Conservation (phyloP, 768 basidiomycete species). For the Suillus discolor region DNA sequence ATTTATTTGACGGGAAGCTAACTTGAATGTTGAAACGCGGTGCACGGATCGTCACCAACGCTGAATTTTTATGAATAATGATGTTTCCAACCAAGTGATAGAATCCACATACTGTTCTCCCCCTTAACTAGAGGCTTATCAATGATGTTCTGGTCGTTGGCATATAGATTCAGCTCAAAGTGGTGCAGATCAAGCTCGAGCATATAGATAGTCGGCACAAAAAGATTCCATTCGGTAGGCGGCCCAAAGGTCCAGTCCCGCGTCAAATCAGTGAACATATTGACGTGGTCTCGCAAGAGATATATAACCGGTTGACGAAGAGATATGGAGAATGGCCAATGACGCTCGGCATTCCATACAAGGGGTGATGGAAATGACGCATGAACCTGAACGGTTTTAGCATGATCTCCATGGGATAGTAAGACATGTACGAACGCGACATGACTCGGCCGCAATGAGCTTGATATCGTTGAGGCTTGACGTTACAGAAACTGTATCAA, state of each 20-base stretch:
- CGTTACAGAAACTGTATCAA: constrained; percentile 74
- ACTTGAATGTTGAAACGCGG: constrained; percentile 50
- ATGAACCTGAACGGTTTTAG: constrained; percentile 49
- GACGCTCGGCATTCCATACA: constrained; percentile 77
- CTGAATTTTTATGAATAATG: constrained; percentile 40
- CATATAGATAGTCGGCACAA: constrained; percentile 80
- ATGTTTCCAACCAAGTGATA: neutral
- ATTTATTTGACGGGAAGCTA: constrained; percentile 69
- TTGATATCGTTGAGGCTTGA: constrained; percentile 90
- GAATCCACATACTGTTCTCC: constrained; percentile 70
- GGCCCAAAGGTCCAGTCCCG: constrained; percentile 91
- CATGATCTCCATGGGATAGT: constrained; percentile 3
- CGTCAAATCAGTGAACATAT: constrained; percentile 90
- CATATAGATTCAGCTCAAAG: constrained; percentile 77
- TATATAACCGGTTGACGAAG: constrained; percentile 74
- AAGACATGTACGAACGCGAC: constrained; percentile 53
- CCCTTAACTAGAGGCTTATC: constrained; percentile 80
- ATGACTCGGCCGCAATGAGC: constrained; percentile 75
- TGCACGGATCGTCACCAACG: constrained; percentile 71
- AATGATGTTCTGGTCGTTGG: constrained; percentile 97
- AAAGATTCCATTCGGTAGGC: constrained; percentile 76
- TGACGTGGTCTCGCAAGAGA: constrained; percentile 90
- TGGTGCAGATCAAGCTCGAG: constrained; percentile 73
- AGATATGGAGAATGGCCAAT: constrained; percentile 77
- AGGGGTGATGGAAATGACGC: constrained; percentile 80